Evolutionary conservation across 1,284 basidiomycete genomes (phyloP).

Genomic region (Earliella scabrosa): DNA sequence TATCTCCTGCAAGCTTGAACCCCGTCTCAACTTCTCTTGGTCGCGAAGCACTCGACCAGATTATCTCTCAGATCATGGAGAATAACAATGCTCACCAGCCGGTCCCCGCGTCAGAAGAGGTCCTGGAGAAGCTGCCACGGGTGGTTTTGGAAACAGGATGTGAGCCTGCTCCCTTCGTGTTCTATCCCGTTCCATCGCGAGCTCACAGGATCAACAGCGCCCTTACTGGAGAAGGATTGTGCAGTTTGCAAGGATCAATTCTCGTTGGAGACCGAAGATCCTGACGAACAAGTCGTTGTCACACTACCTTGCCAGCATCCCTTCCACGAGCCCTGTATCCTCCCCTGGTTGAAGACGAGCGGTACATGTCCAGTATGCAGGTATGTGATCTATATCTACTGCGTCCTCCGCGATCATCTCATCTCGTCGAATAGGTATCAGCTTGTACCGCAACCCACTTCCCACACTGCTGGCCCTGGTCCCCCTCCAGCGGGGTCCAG

Average conservation of each 20-base stretch:
- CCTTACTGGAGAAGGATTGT: constrained; percentile 67
- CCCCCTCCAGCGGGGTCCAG: constrained; percentile 15
- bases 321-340: constrained; percentile 81
- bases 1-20: neutral
- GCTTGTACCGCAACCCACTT: constrained; percentile 53
- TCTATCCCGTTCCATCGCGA: neutral
- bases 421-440: constrained; percentile 45
- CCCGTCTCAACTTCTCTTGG: neutral
- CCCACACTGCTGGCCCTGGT: constrained; percentile 25
- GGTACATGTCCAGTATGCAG: constrained; percentile 88
- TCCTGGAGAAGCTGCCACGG: constrained; percentile 63
- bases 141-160: constrained; percentile 66
- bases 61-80: constrained; percentile 80
- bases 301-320: constrained; percentile 81
- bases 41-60: constrained; percentile 69
- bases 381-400: constrained; percentile 42
- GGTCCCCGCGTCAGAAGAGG: constrained; percentile 76
- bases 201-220: constrained; percentile 40
- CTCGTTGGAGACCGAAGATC: constrained; percentile 64
- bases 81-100: constrained; percentile 68
- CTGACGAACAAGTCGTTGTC: constrained; percentile 69
- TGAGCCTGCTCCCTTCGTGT: constrained; percentile 37
- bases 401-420: neutral
- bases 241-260: constrained; percentile 84
- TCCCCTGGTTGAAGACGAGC: constrained; percentile 82